Evolutionary conservation across 495 filamentous ascomycete species (phyloP).

Genomic region (Penicillium subrubescens): DNA sequence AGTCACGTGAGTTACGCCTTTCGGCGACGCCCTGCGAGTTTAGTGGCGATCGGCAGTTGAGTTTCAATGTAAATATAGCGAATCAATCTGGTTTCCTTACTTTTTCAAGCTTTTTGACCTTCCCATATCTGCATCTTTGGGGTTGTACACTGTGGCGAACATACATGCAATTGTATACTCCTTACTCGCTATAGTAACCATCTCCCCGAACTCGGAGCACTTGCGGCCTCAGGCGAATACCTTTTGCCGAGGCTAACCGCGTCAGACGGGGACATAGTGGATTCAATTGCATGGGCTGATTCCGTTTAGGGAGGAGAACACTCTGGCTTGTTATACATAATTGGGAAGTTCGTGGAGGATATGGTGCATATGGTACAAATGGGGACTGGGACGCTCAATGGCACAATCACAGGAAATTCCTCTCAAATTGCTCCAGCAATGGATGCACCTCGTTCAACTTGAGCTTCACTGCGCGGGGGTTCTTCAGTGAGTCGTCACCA

Average conservation of each 20-base stretch:
- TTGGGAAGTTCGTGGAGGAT: not conserved
- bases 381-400: conserved; percentile 9
- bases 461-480: conserved; percentile 43
- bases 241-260: conserved; percentile 27
- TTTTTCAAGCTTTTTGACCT: not conserved
- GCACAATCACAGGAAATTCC: conserved; percentile 32
- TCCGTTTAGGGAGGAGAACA: not conserved
- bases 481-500: conserved; percentile 35
- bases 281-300: conserved; percentile 2
- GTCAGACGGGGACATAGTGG: conserved; percentile 7
- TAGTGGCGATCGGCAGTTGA: conserved; percentile 1
- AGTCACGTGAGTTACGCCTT: conserved; percentile 29
- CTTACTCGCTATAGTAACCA: conserved; percentile 3
- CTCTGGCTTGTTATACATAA: conserved; percentile 13
- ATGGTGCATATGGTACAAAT: conserved; percentile 6
- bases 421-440: conserved; percentile 45
- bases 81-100: not conserved
- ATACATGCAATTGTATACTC: not conserved
- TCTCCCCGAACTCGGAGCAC: conserved; percentile 28
- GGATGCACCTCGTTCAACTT: conserved; percentile 41
- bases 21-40: not conserved
- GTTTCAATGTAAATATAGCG: not conserved
- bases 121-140: not conserved
- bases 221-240: conserved; percentile 8
- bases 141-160: not conserved